Evolutionary conservation across 306 rosid species (phyloP).

Genomic region (Medicago lupulina): DNA sequence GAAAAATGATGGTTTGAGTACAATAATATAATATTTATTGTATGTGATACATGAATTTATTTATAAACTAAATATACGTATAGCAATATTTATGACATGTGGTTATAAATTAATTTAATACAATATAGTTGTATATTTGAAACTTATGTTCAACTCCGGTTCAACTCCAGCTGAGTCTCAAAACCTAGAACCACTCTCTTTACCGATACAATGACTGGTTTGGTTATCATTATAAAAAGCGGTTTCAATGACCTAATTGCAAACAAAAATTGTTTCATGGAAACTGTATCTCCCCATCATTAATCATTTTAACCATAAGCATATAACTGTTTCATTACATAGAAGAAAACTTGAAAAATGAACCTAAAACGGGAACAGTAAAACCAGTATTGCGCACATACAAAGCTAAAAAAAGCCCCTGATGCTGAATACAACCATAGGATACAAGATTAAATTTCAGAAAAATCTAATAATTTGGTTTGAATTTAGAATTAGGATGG

Average conservation of each 20-base stretch:
- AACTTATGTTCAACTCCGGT: not conserved
- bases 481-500: not conserved
- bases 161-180: not conserved
- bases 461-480: not conserved
- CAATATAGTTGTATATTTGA: not conserved
- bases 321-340: not conserved
- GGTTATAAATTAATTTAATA: constrained; percentile 4
- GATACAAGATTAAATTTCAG: not conserved
- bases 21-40: not conserved
- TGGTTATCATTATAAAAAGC: constrained; percentile 1
- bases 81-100: not conserved
- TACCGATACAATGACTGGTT: not conserved
- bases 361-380: not conserved
- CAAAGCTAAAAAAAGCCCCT: not conserved
- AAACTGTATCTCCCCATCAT: not conserved
- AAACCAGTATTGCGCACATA: not conserved
- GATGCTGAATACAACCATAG: not conserved
- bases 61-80: not conserved
- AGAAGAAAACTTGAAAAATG: not conserved
- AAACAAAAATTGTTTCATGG: not conserved
- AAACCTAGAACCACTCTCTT: not conserved
- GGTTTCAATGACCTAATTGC: not conserved
- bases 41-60: not conserved
- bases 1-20: not conserved
- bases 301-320: constrained; percentile 2